Evolutionary conservation across 129 eudicot genomes (phyloP), one percentile per base, ranked within the genome.

Genomic region (Cynara cardunculus): DNA sequence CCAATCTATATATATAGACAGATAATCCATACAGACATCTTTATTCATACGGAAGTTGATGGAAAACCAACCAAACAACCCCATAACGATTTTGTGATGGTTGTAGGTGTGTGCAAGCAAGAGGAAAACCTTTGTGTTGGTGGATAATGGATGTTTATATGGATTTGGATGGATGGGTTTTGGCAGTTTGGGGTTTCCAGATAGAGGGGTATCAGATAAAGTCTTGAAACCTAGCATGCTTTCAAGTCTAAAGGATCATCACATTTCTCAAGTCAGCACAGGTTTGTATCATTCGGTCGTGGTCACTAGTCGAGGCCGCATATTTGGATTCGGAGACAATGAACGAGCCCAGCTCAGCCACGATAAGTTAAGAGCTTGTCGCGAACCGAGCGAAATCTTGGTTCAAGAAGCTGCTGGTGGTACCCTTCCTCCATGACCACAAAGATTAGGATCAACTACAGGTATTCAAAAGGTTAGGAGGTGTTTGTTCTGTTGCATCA

Each of bases 101-200:
- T 22, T 79, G 37, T 64, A 93, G 98, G 98, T 93, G 25, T 95
- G 99, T 84, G 97, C 99, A 49, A 90, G 99, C 70, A 95, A 89
- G 88, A 81, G 97, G 80, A 95, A 95, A 88, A 95, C 91, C 3
- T 95, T 95, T 81, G 97, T 95, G 65, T 80, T 95, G 53, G 74
- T 83, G 24, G 99, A 95, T 39, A 83, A 86, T 66, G 99, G 99
- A 39, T 87, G 87, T 32, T 72, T 95, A 32, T 89, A 90, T 69
- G 99, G 94, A 24, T 95, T 95, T 84, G 99, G 99, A 8, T 92
- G 97, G 97, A 92, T 95, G 97, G 99, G 87, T 3, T 95, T 91
- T 76, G 99, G 97, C 28, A 95, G 99, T 82, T 87, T 95, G n/a
- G 99, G 99, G 25, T 95, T 95, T 72, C 93, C 94, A 4, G 92